A percentile compares a stretch with the other conserved stretches of the same genome.
These are phyloP conservation scores for Alternaria sp. DNA, from an alignment of 2,329 filamentous ascomycete species.

Conservation along the genomic window DNA sequence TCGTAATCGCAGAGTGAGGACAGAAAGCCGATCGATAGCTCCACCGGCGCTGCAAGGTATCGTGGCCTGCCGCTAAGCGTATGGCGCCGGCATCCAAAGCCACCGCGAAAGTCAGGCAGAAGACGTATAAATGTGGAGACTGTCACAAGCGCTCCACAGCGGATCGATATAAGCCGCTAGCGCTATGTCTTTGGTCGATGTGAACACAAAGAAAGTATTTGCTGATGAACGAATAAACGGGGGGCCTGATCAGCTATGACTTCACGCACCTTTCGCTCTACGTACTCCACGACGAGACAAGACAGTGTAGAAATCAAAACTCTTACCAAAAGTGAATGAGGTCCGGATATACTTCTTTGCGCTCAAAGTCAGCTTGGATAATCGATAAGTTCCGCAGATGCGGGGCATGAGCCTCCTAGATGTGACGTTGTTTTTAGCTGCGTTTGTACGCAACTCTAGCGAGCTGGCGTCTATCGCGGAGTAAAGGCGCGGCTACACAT, in stretches of 20 bases:
- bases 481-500: constrained; percentile 16
- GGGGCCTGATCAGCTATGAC: constrained; percentile 6
- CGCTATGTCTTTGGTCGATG: background rate
- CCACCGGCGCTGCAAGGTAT: constrained; percentile 10
- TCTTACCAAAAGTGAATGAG: background rate
- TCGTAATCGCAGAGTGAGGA: background rate
- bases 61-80: background rate
- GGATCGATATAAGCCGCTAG: background rate
- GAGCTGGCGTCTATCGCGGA: constrained; percentile 27
- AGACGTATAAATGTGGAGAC: background rate
- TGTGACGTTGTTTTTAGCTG: constrained; percentile 31
- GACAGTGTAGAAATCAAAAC: background rate
- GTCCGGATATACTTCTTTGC: background rate
- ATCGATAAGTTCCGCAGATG: background rate
- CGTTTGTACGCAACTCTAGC: constrained; percentile 21
- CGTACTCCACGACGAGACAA: background rate
- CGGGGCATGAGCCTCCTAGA: background rate
- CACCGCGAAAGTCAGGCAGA: background rate
- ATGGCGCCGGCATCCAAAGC: constrained; percentile 6
- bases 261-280: background rate
- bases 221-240: constrained; percentile 4
- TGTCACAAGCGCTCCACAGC: constrained; percentile 5
- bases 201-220: background rate
- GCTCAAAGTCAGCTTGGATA: background rate
- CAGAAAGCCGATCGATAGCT: background rate